Conservation (phyloP, 345 rosid genomes). For the Salix koriyanagi region DNA sequence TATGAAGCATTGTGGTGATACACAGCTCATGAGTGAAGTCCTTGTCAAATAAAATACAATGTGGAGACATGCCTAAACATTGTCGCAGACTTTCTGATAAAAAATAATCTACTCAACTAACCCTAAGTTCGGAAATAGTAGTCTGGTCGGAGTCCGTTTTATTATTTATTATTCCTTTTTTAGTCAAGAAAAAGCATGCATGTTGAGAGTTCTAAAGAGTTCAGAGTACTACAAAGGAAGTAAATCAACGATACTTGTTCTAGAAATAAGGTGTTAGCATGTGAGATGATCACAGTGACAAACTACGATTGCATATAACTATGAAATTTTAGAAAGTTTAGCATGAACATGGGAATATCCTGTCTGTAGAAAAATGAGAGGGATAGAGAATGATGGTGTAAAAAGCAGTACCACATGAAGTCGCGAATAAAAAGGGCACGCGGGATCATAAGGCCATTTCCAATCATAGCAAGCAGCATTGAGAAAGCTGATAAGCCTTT, state of each 20-base stretch:
- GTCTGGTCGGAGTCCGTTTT: no score
- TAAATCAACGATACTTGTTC: not conserved
- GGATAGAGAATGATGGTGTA: not conserved
- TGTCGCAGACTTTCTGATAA: no score
- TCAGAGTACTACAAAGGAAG: not conserved
- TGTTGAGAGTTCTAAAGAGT: not conserved
- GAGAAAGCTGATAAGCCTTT: slow-evolving; percentile 78
- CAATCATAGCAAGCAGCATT: slow-evolving; percentile 86
- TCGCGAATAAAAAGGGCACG: slow-evolving; percentile 89
- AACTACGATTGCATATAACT: not conserved
- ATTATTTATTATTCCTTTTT: no score
- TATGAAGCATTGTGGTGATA: no score
- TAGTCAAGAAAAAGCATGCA: not conserved
- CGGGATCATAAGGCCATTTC: slow-evolving; percentile 90
- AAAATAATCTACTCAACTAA: no score
- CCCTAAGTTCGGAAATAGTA: no score
- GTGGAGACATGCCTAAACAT: no score
- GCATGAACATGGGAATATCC: not conserved
- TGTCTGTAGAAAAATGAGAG: not conserved
- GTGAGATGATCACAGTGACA: not conserved
- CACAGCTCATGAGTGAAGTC: no score
- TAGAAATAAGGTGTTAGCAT: not conserved
- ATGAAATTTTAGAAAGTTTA: not conserved
- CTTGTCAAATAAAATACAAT: no score
- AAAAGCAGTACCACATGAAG: slow-evolving; percentile 74